Conservation (phyloP, 768 basidiomycete species). For the Phaeotremella skinneri region DNA sequence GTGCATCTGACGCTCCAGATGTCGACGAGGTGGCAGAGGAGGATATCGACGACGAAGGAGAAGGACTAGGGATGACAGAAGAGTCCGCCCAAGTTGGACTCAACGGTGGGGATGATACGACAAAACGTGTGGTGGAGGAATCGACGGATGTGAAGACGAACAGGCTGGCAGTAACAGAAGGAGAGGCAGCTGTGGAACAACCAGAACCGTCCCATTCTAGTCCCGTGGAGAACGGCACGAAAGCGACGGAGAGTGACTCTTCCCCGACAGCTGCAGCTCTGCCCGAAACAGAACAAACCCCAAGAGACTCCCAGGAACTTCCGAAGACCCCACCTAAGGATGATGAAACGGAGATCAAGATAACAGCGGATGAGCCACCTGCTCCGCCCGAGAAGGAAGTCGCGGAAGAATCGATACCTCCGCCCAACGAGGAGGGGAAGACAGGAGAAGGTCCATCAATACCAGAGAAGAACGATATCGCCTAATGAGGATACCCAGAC, state of each 20-base stretch:
- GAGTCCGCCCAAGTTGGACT: neutral
- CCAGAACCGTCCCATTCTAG: neutral
- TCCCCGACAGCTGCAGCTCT: neutral
- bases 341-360: neutral
- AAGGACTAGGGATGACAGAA: neutral
- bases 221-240: neutral
- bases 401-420: neutral
- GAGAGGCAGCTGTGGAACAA: constrained; percentile 2
- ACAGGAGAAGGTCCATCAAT: neutral
- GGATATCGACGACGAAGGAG: neutral
- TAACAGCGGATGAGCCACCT: constrained; percentile 1
- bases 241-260: neutral
- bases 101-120: neutral
- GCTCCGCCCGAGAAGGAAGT: neutral
- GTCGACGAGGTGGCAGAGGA: constrained; percentile 15
- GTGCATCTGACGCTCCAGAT: constrained; percentile 6
- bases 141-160: neutral
- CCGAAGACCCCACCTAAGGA: no score
- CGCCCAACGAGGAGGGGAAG: constrained; percentile 1
- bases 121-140: neutral
- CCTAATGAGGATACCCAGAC: neutral
- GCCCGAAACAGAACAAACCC: neutral
- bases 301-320: neutral
- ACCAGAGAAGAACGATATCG: neutral
- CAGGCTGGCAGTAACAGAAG: constrained; percentile 6